These are phyloP conservation scores for Taphrina sp. DNA, from an alignment of 1,139 yeast species.

Conservation along the genomic window DNA sequence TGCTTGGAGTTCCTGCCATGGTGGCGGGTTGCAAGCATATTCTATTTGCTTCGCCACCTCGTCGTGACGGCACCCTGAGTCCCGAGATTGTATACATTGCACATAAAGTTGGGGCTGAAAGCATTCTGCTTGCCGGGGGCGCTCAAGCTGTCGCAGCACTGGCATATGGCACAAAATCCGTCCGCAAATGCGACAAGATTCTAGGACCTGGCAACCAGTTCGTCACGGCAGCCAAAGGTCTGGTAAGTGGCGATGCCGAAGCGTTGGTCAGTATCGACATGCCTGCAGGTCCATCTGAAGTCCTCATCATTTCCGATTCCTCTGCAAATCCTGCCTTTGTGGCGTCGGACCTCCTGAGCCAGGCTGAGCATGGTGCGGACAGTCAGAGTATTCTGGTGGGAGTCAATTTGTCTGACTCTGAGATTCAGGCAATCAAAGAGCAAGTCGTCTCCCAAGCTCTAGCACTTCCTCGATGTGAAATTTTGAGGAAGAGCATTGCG, in stretches of 20 bases:
- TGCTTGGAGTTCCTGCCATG: slow-evolving; percentile 98
- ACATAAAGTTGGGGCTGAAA: slow-evolving; percentile 85
- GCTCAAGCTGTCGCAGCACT: slow-evolving; percentile 98
- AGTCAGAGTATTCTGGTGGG: slow-evolving; percentile 94
- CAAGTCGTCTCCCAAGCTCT: slow-evolving; percentile 83
- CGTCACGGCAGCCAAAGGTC: slow-evolving; percentile 98
- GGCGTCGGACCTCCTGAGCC: slow-evolving; percentile 90
- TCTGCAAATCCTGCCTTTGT: slow-evolving; percentile 91
- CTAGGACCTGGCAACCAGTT: slow-evolving; percentile 99
- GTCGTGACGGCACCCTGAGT: slow-evolving; percentile 84
- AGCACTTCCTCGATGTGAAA: slow-evolving; percentile 87
- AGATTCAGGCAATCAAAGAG: slow-evolving; percentile 66
- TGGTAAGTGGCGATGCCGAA: slow-evolving; percentile 89
- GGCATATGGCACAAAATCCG: slow-evolving; percentile 95
- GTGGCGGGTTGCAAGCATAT: slow-evolving; percentile 97
- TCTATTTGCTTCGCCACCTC: slow-evolving; percentile 96
- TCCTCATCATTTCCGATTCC: slow-evolving; percentile 83
- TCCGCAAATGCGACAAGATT: slow-evolving; percentile 92
- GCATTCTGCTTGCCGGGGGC: slow-evolving; percentile 94
- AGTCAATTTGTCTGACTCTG: slow-evolving; percentile 60
- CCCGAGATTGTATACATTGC: slow-evolving; percentile 99
- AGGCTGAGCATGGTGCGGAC: slow-evolving; percentile 98
- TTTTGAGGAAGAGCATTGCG: slow-evolving; percentile 84
- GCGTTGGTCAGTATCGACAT: slow-evolving; percentile 95
- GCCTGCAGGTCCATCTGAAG: slow-evolving; percentile 99